A percentile compares a stretch with the other conserved stretches of the same genome.
Conservation (phyloP, 768 basidiomycete genomes). For the Hydnomerulius pinastri region DNA sequence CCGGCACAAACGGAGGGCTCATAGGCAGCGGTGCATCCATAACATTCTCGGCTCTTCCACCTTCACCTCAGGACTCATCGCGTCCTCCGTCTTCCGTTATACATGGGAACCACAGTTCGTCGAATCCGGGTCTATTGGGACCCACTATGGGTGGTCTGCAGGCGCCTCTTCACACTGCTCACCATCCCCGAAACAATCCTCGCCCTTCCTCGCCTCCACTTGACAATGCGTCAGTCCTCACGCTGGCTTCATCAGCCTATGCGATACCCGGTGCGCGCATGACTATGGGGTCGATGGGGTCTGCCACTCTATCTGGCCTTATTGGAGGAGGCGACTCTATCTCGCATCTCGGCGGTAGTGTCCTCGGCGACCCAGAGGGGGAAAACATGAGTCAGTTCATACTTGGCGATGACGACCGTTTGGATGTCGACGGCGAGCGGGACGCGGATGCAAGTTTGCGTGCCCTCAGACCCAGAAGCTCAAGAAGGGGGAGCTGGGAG, state of each 20-base stretch:
- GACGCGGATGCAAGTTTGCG: conserved; percentile 88
- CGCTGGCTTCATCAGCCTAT: conserved; percentile 92
- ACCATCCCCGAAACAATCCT: conserved; percentile 95
- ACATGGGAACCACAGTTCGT: conserved; percentile 18
- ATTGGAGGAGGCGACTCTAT: conserved; percentile 57
- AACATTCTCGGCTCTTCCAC: conserved; percentile 72
- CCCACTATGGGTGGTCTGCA: conserved; percentile 46
- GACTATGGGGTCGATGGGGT: conserved; percentile 45
- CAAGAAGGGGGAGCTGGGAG: conserved; percentile 88
- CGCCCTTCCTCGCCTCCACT: conserved; percentile 87
- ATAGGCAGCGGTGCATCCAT: conserved; percentile 58
- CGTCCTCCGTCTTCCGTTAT: conserved; percentile 41
- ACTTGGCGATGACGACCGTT: conserved; percentile 64
- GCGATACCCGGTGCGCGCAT: conserved; percentile 62
- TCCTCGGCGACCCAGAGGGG: conserved; percentile 48
- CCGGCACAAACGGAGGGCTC: conserved; percentile 47
- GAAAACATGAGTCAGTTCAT: conserved; percentile 71
- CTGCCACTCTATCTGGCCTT: conserved; percentile 51
- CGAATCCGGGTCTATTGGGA: conserved; percentile 35
- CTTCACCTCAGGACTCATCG: conserved; percentile 45
- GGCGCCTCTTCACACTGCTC: conserved; percentile 87
- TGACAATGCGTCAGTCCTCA: conserved; percentile 91
- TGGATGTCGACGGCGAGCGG: conserved; percentile 49
- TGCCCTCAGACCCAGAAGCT: conserved; percentile 85
- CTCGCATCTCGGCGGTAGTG: conserved; percentile 71